Conservation (phyloP, 2,329 filamentous ascomycete species). For the Pseudogymnoascus pannorum region DNA sequence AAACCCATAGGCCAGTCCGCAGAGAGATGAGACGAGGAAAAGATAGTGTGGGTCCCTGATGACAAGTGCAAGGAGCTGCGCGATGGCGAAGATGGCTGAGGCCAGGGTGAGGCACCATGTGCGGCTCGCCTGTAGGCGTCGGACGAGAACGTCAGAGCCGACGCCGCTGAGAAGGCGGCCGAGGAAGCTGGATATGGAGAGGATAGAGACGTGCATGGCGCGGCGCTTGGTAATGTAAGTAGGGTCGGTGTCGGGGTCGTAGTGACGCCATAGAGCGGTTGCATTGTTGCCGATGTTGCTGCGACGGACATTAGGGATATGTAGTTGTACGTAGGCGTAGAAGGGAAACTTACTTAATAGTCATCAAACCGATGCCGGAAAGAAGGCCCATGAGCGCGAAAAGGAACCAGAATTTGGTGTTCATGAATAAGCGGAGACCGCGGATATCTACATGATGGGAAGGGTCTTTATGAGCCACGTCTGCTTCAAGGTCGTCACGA, state of each 20-base stretch:
- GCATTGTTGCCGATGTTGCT: conserved; percentile 93
- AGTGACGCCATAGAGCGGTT: conserved; percentile 81
- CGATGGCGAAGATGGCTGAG: conserved; percentile 67
- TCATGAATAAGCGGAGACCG: conserved; percentile 65
- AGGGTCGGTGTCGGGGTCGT: conserved; percentile 63
- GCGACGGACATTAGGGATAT: conserved; percentile 2
- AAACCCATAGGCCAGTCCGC: conserved; percentile 84
- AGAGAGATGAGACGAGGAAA: conserved; percentile 71
- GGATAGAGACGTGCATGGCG: conserved; percentile 84
- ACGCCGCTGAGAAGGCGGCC: conserved; percentile 78
- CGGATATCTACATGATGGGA: conserved; percentile 85
- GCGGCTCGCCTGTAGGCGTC: conserved; percentile 69
- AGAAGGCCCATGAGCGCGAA: conserved; percentile 85
- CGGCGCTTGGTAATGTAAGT: conserved; percentile 75
- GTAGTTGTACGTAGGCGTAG: neutral
- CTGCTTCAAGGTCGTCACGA: conserved; percentile 31
- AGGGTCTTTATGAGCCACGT: conserved; percentile 61
- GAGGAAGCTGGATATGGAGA: conserved; percentile 81
- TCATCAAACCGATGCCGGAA: conserved; percentile 93
- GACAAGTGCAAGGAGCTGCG: conserved; percentile 68
- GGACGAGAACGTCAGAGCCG: conserved; percentile 84
- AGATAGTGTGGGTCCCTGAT: conserved; percentile 73
- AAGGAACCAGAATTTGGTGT: conserved; percentile 81
- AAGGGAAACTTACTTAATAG: conserved; percentile 72
- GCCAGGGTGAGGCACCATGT: conserved; percentile 86